Conservation (phyloP, 2,329 filamentous ascomycete species). For the Coniochaeta sp. region DNA sequence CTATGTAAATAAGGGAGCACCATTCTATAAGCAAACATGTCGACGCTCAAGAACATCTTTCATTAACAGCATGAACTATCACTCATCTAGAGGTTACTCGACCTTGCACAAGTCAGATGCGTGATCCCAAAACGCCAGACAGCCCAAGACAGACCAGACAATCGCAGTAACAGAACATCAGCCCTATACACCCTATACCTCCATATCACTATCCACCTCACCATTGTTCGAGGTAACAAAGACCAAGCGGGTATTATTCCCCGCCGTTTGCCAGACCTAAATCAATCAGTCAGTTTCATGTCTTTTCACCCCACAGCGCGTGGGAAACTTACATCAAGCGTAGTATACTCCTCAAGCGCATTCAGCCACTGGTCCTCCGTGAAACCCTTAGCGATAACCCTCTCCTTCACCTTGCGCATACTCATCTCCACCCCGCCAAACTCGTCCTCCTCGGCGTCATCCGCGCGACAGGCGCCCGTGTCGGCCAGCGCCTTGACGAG, state of each 20-base stretch:
- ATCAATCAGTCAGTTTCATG: slow-evolving; percentile 26
- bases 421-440: slow-evolving; percentile 61
- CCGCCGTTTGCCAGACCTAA: slow-evolving; percentile 72
- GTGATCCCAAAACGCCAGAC: neutral
- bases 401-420: slow-evolving; percentile 79
- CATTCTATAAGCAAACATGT: too few relatives aligned
- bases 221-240: slow-evolving; percentile 57
- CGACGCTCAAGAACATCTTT: neutral
- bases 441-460: slow-evolving; percentile 48
- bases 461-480: slow-evolving; percentile 75
- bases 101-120: neutral
- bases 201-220: slow-evolving; percentile 12
- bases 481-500: slow-evolving; percentile 85
- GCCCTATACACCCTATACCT: neutral
- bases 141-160: neutral
- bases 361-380: slow-evolving; percentile 86
- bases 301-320: slow-evolving; percentile 1
- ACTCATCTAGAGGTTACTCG: neutral
- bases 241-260: slow-evolving; percentile 61
- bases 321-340: slow-evolving; percentile 69
- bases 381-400: slow-evolving; percentile 93
- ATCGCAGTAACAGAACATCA: neutral
- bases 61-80: neutral
- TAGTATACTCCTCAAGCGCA: slow-evolving; percentile 82
- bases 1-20: too few relatives aligned